A percentile compares a stretch with the other conserved stretches of the same genome.
phyloP scores from a whole-genome alignment of 208 protist genomes.

The Trypanosoma cruzi region DNA sequence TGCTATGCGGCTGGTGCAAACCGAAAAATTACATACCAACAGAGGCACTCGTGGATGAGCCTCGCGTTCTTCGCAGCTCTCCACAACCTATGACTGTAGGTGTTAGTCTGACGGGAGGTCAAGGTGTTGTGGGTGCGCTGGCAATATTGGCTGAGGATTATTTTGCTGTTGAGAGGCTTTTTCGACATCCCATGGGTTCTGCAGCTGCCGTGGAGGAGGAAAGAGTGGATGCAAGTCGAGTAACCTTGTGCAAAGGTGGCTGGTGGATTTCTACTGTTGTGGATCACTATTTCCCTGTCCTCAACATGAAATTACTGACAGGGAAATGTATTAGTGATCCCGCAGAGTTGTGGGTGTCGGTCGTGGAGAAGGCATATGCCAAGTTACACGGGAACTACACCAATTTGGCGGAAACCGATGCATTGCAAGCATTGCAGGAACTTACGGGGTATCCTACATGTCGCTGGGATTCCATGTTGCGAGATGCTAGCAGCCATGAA shows the following conservation, averaged over 20 bases:
- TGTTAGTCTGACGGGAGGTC: background rate
- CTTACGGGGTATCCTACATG: conserved; percentile 65
- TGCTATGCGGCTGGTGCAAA: conserved; percentile 7
- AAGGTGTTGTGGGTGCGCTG: conserved; percentile 3
- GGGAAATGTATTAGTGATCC: conserved; percentile 56
- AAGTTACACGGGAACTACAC: conserved; percentile 81
- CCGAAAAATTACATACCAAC: conserved; percentile 1
- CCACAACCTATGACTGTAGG: background rate
- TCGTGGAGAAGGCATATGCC: conserved; percentile 89
- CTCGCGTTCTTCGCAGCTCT: background rate
- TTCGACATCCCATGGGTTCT: background rate
- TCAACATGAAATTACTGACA: conserved; percentile 19
- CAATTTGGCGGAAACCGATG: conserved; percentile 57
- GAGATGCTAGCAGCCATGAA: conserved; percentile 26
- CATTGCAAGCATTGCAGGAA: conserved; percentile 65
- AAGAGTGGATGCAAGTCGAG: conserved; percentile 42
- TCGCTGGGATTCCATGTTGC: conserved; percentile 39
- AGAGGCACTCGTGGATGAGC: background rate
- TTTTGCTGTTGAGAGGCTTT: background rate
- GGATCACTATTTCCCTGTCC: conserved; percentile 80
- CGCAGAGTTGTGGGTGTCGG: conserved; percentile 69
- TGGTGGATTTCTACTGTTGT: conserved; percentile 86
- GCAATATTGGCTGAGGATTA: conserved; percentile 7
- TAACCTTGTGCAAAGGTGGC: conserved; percentile 77
- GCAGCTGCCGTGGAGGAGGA: background rate